Percentiles rank a stretch among this genome's conserved stretches.
Evolutionary conservation across 148 eudicot species (phyloP).

Genomic region (Rhododendron mucronatum): DNA sequence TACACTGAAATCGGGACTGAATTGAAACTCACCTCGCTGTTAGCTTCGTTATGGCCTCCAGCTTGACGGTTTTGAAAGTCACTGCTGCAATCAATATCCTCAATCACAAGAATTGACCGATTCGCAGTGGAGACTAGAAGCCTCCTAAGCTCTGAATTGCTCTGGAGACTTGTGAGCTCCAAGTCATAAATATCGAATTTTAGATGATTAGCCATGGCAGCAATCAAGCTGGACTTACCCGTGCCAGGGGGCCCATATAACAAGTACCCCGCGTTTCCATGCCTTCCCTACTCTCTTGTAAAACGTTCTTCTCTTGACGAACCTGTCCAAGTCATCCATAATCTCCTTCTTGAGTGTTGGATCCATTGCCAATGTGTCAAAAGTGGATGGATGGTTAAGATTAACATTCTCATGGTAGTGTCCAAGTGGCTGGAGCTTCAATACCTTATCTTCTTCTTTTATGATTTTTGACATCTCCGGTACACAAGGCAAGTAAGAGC

Average conservation of each 20-base stretch:
- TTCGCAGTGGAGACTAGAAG: constrained; percentile 21
- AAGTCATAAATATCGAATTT: constrained; percentile 48
- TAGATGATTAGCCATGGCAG: constrained; percentile 57
- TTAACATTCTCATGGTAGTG: neutral
- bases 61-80: constrained; percentile 19
- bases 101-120: too few species aligned
- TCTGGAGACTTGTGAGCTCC: constrained; percentile 29
- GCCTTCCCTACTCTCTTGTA: constrained; percentile 51
- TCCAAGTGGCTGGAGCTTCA: neutral
- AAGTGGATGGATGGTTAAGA: constrained; percentile 53
- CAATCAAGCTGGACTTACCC: constrained; percentile 61
- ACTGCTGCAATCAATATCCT: constrained; percentile 36
- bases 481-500: neutral
- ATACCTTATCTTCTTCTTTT: neutral
- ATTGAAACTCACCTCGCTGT: constrained; percentile 4
- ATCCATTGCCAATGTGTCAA: constrained; percentile 54
- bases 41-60: neutral
- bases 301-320: constrained; percentile 35
- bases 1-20: neutral
- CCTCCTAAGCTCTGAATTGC: constrained; percentile 35
- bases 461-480: neutral
- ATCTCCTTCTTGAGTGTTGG: constrained; percentile 25
- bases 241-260: constrained; percentile 61
- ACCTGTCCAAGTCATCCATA: constrained; percentile 39
- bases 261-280: constrained; percentile 67